Percentiles rank a stretch among this genome's conserved stretches.
phyloP scores from a whole-genome alignment of 345 rosid species.

The Pistacia integerrima region DNA sequence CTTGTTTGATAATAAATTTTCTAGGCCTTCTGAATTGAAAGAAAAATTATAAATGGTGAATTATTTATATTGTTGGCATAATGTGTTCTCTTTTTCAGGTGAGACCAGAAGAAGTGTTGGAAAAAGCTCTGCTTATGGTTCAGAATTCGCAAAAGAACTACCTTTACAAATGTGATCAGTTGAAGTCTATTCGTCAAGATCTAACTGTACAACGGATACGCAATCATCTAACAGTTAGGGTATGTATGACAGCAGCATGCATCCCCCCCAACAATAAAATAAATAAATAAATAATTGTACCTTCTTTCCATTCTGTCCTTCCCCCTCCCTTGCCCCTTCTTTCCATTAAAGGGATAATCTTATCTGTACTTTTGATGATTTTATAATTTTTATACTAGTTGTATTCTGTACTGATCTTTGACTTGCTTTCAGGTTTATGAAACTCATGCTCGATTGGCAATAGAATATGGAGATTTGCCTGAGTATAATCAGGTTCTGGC shows the following conservation, averaged over 20 bases:
- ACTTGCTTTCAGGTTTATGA: conserved; percentile 78
- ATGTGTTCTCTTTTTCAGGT: conserved; percentile 54
- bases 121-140: conserved; percentile 84
- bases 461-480: conserved; percentile 88
- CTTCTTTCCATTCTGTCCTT: background rate
- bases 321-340: background rate
- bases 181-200: conserved; percentile 99
- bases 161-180: conserved; percentile 92
- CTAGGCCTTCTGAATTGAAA: conserved; percentile 16
- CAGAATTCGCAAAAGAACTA: conserved; percentile 87
- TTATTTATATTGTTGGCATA: background rate
- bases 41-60: background rate
- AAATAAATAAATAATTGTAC: too few species aligned
- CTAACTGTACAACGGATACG: conserved; percentile 91
- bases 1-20: conserved; percentile 17
- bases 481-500: conserved; percentile 93
- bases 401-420: conserved; percentile 14
- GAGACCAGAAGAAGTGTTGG: conserved; percentile 96
- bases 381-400: background rate
- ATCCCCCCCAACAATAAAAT: background rate
- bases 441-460: conserved; percentile 95
- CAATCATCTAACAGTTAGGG: conserved; percentile 88
- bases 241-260: conserved; percentile 24
- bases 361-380: background rate
- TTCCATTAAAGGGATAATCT: background rate